Evolutionary conservation across 2,329 filamentous ascomycete genomes (phyloP).

Genomic region (Fusarium sp.): DNA sequence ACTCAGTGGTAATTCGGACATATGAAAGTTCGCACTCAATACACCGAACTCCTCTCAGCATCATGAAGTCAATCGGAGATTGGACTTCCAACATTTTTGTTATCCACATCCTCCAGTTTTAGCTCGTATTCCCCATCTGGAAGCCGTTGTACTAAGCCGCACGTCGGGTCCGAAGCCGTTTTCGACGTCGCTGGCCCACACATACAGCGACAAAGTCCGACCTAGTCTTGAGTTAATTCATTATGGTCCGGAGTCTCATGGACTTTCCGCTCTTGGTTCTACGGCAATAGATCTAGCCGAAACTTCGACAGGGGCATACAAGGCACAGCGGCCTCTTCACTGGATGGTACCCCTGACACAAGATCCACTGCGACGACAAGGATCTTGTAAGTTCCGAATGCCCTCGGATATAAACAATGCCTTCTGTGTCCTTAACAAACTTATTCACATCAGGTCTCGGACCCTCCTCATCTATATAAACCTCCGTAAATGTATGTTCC

Average conservation of each 20-base stretch:
- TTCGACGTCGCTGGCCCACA: background rate
- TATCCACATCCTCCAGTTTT: background rate
- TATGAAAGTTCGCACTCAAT: background rate
- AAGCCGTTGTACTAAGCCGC: background rate
- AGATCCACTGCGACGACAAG: background rate
- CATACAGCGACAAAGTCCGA: background rate
- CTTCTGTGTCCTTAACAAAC: background rate
- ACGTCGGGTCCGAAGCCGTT: background rate
- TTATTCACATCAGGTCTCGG: fast-evolving
- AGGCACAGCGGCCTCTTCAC: background rate
- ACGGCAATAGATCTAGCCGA: background rate
- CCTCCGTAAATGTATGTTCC: no score
- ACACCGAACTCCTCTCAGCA: background rate
- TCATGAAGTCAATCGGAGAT: background rate
- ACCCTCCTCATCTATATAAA: background rate
- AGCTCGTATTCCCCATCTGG: background rate
- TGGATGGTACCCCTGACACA: background rate
- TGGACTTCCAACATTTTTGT: background rate
- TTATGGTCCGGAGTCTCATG: background rate
- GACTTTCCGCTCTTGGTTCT: background rate
- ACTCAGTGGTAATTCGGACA: background rate
- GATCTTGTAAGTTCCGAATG: slow-evolving; percentile 3
- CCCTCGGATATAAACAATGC: slow-evolving; percentile 7
- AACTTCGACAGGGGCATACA: background rate
- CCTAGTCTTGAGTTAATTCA: background rate